Conservation (phyloP, 345 rosid species). For the Bruguiera gymnorhiza region DNA sequence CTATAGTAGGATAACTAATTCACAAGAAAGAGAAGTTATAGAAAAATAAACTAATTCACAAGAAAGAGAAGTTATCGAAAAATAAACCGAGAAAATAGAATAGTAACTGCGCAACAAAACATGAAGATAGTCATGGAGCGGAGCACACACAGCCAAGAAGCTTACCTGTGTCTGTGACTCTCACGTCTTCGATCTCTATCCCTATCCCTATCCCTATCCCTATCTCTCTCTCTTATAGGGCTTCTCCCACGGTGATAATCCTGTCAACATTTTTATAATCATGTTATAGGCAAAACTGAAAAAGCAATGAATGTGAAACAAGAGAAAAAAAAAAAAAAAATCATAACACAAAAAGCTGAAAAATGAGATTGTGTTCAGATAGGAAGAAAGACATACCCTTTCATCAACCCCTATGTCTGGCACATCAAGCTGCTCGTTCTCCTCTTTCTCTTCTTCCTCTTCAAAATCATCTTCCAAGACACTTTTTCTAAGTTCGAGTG, state of each 20-base stretch:
- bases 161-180: constrained; percentile 71
- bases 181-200: constrained; percentile 76
- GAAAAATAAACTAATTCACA: not conserved
- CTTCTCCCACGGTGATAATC: constrained; percentile 72
- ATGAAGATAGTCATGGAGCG: not conserved
- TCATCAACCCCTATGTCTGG: constrained; percentile 54
- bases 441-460: constrained; percentile 95
- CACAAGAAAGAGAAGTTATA: no score
- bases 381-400: constrained; percentile 36
- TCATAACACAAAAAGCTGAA: no score
- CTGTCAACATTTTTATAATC: constrained; percentile 34
- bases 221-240: constrained; percentile 73
- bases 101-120: not conserved
- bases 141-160: not conserved
- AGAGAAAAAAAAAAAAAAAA: not conserved
- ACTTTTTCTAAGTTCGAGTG: constrained; percentile 77
- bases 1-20: not conserved
- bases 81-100: no score
- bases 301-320: not conserved
- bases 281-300: not conserved
- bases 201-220: constrained; percentile 63
- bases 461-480: constrained; percentile 95
- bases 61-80: no score
- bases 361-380: no score
- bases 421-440: constrained; percentile 58